Evolutionary conservation across 2,329 filamentous ascomycete species (phyloP).

Genomic region (Aspergillus calidoustus): DNA sequence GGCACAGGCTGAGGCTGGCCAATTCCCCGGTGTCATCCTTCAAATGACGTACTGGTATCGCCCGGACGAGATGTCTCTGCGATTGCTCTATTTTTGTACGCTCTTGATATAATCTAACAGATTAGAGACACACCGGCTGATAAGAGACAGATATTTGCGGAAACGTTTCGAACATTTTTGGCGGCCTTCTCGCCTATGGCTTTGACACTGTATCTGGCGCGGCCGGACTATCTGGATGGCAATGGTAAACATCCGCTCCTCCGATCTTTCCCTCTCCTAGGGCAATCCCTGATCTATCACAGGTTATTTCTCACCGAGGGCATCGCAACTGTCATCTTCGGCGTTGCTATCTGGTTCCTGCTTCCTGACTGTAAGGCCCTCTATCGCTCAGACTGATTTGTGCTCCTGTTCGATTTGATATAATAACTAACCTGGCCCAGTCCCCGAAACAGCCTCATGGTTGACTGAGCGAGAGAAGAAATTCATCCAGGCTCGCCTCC

Average conservation of each 20-base stretch:
- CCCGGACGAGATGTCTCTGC: conserved; percentile 49
- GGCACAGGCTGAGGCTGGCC: conserved; percentile 42
- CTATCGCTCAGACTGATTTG: not conserved
- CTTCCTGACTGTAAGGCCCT: conserved; percentile 55
- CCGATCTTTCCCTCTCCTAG: no score
- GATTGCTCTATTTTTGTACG: conserved; percentile 53
- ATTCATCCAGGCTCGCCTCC: conserved; percentile 54
- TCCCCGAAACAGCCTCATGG: conserved; percentile 52
- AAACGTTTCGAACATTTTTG: conserved; percentile 48
- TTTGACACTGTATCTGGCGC: conserved; percentile 47
- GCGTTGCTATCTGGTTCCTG: conserved; percentile 31
- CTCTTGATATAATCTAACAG: conserved; percentile 15
- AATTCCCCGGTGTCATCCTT: conserved; percentile 49
- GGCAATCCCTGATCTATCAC: no score
- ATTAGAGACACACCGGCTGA: conserved; percentile 1
- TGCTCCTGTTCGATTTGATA: not conserved
- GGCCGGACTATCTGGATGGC: conserved; percentile 36
- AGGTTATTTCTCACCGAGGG: conserved; percentile 32
- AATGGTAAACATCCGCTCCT: conserved; percentile 26
- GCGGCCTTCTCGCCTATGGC: conserved; percentile 50
- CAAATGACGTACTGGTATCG: conserved; percentile 55
- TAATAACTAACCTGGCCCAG: conserved; percentile 26
- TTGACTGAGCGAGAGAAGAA: conserved; percentile 52
- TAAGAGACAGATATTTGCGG: conserved; percentile 42
- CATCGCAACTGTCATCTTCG: conserved; percentile 28